phyloP scores from a whole-genome alignment of 208 protist species.

The Trypanosoma brucei region DNA sequence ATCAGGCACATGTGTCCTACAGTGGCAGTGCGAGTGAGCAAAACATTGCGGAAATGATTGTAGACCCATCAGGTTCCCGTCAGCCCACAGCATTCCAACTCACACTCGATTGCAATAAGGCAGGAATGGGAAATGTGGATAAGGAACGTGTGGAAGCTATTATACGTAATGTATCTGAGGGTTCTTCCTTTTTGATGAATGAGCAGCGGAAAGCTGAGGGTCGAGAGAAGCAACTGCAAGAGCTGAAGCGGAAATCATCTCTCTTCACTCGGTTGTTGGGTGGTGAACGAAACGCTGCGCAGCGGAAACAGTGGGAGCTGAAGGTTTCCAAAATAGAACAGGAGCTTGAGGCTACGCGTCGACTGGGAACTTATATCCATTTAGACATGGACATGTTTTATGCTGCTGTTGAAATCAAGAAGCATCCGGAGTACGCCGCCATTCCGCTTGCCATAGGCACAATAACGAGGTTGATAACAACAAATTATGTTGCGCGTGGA shows the following conservation, averaged over 20 bases:
- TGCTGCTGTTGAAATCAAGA: constrained; percentile 88
- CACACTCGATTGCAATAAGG: constrained; percentile 69
- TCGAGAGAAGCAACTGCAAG: constrained; percentile 33
- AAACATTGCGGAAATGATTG: too few species aligned
- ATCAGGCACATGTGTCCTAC: too few species aligned
- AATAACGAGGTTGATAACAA: constrained; percentile 92
- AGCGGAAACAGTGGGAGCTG: constrained; percentile 37
- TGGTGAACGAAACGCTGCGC: constrained; percentile 11
- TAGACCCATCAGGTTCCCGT: too few species aligned
- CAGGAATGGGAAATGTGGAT: constrained; percentile 57
- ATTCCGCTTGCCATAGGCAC: constrained; percentile 93
- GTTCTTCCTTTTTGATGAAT: constrained; percentile 59
- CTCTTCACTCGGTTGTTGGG: constrained; percentile 4
- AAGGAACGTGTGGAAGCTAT: constrained; percentile 44
- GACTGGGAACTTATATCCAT: constrained; percentile 75
- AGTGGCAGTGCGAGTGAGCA: too few species aligned
- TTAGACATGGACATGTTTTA: constrained; percentile 95
- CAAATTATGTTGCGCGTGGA: constrained; percentile 94
- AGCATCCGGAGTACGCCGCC: constrained; percentile 81
- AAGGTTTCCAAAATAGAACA: constrained; percentile 50
- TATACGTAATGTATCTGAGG: constrained; percentile 47
- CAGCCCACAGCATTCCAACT: constrained; percentile 4
- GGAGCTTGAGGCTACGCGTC: constrained; percentile 64
- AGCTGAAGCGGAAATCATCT: constrained; percentile 31
- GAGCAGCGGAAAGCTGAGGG: constrained; percentile 56